Evolutionary conservation across 352 stramenopile genomes (phyloP), one percentile per base, ranked within the genome.

Genomic region (Aphanomyces stellatus): DNA sequence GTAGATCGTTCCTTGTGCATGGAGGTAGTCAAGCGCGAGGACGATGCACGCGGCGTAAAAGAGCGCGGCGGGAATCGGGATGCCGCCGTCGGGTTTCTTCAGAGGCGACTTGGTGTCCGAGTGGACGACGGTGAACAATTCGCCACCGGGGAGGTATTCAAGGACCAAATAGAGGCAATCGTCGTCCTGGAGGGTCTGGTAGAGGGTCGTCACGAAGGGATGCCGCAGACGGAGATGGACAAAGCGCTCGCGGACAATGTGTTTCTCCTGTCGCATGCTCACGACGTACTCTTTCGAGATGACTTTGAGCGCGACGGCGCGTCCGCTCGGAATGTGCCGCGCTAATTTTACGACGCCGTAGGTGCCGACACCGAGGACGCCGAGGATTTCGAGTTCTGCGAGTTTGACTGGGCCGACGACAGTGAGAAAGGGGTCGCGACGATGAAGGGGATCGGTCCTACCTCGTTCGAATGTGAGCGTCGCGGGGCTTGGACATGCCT

Each of bases 11-110:
- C 73, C 77, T 34, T 85, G 67, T 4, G 70, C 74, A 64, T 95
- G 86, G 22, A 95, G 71, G 42, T 92, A 93, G 71, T 86, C 74
- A 33, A 92, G 70, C 15, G 79, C 90, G 42, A 78, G 79, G 19
- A 88, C 69, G 64, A 98, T 94, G 68, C 96, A 95, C 2, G 81
- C 82, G 6, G 93, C 74, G 65, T 98, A 98, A 71, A 98, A 98
- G 48, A 71, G 77, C n/a, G 70, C 77, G 56, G 73, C 79, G 53
- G 57, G 62, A 72, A 42, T 72, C 65, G 2, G 75, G 67, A 55
- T 77, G 71, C 31, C 80, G 43, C 15, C 57, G 34, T 55, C 59
- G 11, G 31, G 49, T 51, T 65, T 28, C 30, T 42, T 43, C 11
- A 65, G 27, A 10, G 48, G 56, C 27, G 43, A 34, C 17, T 43